Conservation (phyloP, 495 filamentous ascomycete species). For the Rhypophila decipiens region DNA sequence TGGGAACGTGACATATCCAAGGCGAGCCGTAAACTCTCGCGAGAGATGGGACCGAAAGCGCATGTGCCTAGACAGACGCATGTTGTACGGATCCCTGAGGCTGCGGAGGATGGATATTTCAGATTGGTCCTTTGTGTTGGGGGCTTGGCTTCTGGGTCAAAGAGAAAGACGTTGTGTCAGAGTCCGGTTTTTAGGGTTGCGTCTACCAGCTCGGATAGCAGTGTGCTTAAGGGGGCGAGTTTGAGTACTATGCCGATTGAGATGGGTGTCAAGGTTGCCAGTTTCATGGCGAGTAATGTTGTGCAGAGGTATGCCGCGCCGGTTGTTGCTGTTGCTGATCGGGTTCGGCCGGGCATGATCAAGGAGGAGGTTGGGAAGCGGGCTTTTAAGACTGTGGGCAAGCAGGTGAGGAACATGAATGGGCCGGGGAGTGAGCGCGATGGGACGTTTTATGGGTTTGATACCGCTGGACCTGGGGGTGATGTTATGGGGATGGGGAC, state of each 20-base stretch:
- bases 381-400: conserved; percentile 13
- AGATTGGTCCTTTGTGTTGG: conserved; percentile 56
- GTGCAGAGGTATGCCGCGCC: conserved; percentile 45
- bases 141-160: conserved; percentile 23
- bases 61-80: conserved; percentile 55
- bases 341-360: conserved; percentile 39
- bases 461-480: background rate
- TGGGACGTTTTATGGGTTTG: too few species aligned
- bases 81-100: conserved; percentile 55
- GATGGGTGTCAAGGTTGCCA: conserved; percentile 51
- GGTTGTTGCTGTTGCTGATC: conserved; percentile 34
- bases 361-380: conserved; percentile 17
- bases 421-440: conserved; percentile 5
- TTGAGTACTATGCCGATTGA: conserved; percentile 59
- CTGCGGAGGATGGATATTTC: conserved; percentile 60
- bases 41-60: conserved; percentile 34
- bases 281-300: conserved; percentile 44
- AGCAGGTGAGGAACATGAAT: background rate
- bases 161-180: conserved; percentile 51
- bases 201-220: conserved; percentile 52
- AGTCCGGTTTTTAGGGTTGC: conserved; percentile 61
- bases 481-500: background rate
- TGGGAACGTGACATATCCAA: conserved; percentile 63
- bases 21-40: conserved; percentile 45
- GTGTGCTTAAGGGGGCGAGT: conserved; percentile 56